phyloP scores from a whole-genome alignment of 2,329 filamentous ascomycete species.

The Monosporascus sp. region DNA sequence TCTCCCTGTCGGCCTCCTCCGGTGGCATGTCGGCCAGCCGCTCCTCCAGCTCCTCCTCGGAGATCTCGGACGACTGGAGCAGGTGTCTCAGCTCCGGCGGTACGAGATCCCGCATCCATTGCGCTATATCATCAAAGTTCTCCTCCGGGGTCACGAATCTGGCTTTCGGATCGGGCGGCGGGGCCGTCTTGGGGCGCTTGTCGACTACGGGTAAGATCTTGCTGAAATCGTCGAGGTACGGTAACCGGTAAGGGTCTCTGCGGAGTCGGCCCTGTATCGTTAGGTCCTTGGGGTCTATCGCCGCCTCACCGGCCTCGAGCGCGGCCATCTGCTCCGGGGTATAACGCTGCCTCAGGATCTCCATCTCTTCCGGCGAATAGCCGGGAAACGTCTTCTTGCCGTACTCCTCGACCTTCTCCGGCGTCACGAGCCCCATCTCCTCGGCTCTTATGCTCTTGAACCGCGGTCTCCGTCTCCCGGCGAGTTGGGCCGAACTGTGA shows the following conservation, averaged over 20 bases:
- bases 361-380: constrained; percentile 64
- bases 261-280: constrained; percentile 67
- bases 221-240: constrained; percentile 80
- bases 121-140: constrained; percentile 52
- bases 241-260: constrained; percentile 64
- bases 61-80: constrained; percentile 34
- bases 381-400: constrained; percentile 48
- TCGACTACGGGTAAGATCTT: constrained; percentile 74
- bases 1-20: constrained; percentile 15
- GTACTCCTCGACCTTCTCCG: constrained; percentile 39
- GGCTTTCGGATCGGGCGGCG: constrained; percentile 50
- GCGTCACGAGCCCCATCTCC: constrained; percentile 44
- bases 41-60: constrained; percentile 39
- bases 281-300: constrained; percentile 70
- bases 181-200: constrained; percentile 49
- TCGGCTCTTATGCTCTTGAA: constrained; percentile 49
- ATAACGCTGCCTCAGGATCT: constrained; percentile 61
- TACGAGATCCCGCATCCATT: constrained; percentile 38
- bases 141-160: constrained; percentile 59
- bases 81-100: constrained; percentile 34
- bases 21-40: constrained; percentile 26
- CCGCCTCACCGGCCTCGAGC: constrained; percentile 73
- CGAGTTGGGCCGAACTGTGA: constrained; percentile 45
- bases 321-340: constrained; percentile 76
- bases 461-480: constrained; percentile 40